Base-by-base conservation (phyloP, 768 basidiomycete genomes). In the Leccinum subgranulosum region DNA sequence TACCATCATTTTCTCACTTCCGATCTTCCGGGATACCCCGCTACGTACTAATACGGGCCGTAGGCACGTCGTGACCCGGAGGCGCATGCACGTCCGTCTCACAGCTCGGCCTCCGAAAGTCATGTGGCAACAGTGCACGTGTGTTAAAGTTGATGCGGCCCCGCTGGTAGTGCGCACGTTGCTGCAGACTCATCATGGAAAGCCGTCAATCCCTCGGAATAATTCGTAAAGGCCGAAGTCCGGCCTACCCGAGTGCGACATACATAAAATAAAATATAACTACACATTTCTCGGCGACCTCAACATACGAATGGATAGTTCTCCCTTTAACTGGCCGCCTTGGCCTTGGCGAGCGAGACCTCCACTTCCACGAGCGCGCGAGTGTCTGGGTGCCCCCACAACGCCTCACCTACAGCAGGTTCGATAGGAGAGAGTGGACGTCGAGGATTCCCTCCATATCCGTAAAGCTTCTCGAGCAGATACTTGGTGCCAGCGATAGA, bases 401-500 rank as follows among this genome's bases (percentile, higher is more conserved):
- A 70, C 4, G 81, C 80, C 48, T 80, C 75, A 14, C 83, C 88
- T 33, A 74, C 82, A 47, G 70, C 79, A 49, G 77, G 64, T 7
- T 80, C 78, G 15, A 88, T 84, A 10, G 88, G 85, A 49, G 83
- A 80, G 49, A 96, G 80, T 12, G 94, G 94, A 66, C 80, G 83
- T 54, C 94, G 80, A n/a, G 92, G 86, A 25, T 74, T 66, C 0
- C 92, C 92, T 14, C 92, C 91, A 68, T 94, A 94, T 9, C 92
- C 92, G 61, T 87, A 80, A 19, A 89, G 69, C 67, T 81, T 87
- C 69, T 91, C 77, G 14, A 94, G 73, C 43, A 90, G 77, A 67
- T 76, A 86, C 73, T 96, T 96, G n/a, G 88, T 93, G 6, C 94
- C 93, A 6, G 87, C 74, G 59, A 96, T 86, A 2, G 85, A 86